Evolutionary conservation across 345 rosid genomes (phyloP), one percentile per base, ranked within the genome.

Genomic region (Lepidium sativum): DNA sequence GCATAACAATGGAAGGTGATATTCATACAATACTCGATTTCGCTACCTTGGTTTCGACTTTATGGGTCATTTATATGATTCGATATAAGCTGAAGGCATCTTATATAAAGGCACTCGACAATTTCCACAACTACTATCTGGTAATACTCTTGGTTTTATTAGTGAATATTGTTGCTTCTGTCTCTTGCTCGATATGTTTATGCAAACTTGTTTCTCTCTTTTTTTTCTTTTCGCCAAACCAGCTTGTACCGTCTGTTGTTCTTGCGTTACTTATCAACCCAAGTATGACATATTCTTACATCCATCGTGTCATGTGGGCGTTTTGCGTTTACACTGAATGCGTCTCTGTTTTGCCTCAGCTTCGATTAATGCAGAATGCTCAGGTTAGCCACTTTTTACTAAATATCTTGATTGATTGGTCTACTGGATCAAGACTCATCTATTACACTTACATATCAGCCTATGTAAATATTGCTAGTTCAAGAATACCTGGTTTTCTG

Each of bases 281-380:
- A 27, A 6, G 1, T 8, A 31, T 47, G 3, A 3, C 2, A 6
- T 16, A 8, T 48, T 3, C 23, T 21, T 56, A 42, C 29, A 12
- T 82, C 9, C n/a, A 29, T 3, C 73, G 70, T 66, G 17, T 77
- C 52, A 38, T 82, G 45, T 92, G 91, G 85, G 95, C 95, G 4
- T 85, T 92, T 51, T 77, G 83, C 20, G 81, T 77, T 40, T 86
- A 78, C 60, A 29, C 80, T 18, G 96, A 92, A 68, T 75, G 92
- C 31, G 82, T 92, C 67, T 86, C 96, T 6, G 92, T 88, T 60
- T 63, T 83, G 67, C 98, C 98, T 60, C 98, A 92, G 70, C 89
- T 92, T 68, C 85, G 95, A 1, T 64, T 88, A 60, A 92, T 92
- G 92, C 95, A 86, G 45, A 92, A 86, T 39, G 91, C 88, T 8